Evolutionary conservation across 1,284 basidiomycete genomes (phyloP).

Genomic region (Naganishia sp.): DNA sequence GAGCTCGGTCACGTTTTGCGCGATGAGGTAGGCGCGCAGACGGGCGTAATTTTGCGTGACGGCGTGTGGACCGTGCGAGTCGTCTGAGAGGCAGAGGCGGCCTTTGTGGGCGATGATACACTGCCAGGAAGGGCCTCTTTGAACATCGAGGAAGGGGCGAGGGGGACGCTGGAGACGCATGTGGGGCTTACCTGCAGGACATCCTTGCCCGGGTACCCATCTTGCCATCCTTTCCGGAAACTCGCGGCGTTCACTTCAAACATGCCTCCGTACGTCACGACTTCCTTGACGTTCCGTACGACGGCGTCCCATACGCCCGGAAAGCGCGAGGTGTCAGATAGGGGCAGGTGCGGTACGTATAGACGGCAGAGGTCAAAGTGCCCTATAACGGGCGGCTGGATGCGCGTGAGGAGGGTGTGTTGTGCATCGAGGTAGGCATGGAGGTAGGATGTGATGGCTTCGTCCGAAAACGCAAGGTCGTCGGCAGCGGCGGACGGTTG

Average conservation of each 20-base stretch:
- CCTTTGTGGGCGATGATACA: constrained; percentile 69
- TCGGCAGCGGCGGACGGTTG: constrained; percentile 4
- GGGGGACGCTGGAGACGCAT: too few species aligned
- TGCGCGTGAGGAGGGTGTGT: constrained; percentile 65
- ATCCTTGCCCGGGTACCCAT: constrained; percentile 79
- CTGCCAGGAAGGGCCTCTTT: constrained; percentile 52
- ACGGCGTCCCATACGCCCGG: constrained; percentile 67
- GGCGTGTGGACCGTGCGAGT: constrained; percentile 85
- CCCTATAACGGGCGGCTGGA: constrained; percentile 86
- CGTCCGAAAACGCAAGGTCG: neutral
- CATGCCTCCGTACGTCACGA: constrained; percentile 78
- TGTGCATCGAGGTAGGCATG: constrained; percentile 80
- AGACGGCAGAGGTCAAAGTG: constrained; percentile 89
- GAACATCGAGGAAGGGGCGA: too few species aligned
- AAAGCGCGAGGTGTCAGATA: constrained; percentile 56
- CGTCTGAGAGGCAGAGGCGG: constrained; percentile 84
- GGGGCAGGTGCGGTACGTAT: constrained; percentile 64
- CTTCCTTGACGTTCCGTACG: constrained; percentile 73
- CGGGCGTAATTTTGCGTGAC: constrained; percentile 84
- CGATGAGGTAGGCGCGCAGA: constrained; percentile 68
- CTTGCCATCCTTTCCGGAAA: constrained; percentile 84
- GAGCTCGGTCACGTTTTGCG: constrained; percentile 64
- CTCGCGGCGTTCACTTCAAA: constrained; percentile 94
- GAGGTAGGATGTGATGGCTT: constrained; percentile 56
- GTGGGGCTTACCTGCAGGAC: constrained; percentile 63